phyloP scores from a whole-genome alignment of 2,329 filamentous ascomycete genomes.

The Cladosporium phlei region DNA sequence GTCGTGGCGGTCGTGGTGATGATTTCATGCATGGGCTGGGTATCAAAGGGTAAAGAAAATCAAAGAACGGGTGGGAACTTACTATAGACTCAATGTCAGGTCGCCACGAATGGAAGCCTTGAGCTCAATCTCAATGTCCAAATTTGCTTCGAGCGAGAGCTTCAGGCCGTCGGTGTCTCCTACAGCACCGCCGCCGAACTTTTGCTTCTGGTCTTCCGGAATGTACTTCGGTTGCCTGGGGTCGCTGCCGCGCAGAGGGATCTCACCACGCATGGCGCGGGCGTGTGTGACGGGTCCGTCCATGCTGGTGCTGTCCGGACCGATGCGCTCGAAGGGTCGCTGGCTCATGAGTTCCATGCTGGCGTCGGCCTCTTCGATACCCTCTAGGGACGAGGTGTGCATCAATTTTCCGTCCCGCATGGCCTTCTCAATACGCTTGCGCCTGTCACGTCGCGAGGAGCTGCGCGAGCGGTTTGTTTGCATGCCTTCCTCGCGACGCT shows the following conservation, averaged over 20 bases:
- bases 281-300: slow-evolving; percentile 53
- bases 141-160: slow-evolving; percentile 68
- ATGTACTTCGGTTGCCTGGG: slow-evolving; percentile 46
- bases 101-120: slow-evolving; percentile 85
- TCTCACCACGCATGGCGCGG: slow-evolving; percentile 50
- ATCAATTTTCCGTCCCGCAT: slow-evolving; percentile 48
- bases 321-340: slow-evolving; percentile 52
- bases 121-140: slow-evolving; percentile 78
- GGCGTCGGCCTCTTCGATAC: slow-evolving; percentile 49
- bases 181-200: not conserved
- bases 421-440: slow-evolving; percentile 42
- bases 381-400: slow-evolving; percentile 46
- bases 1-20: not conserved
- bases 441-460: slow-evolving; percentile 43
- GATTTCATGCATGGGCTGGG: not conserved
- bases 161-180: slow-evolving; percentile 61
- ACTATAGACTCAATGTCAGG: slow-evolving; percentile 72
- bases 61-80: slow-evolving; percentile 39
- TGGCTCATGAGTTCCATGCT: slow-evolving; percentile 45
- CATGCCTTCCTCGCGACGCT: slow-evolving; percentile 27
- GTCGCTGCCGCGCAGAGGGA: slow-evolving; percentile 49
- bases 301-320: slow-evolving; percentile 53
- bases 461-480: slow-evolving; percentile 45
- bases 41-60: not conserved
- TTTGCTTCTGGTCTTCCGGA: slow-evolving; percentile 7